These are phyloP conservation scores for Solanum paucissectum DNA, from an alignment of 257 asterid genomes.

Conservation along the genomic window DNA sequence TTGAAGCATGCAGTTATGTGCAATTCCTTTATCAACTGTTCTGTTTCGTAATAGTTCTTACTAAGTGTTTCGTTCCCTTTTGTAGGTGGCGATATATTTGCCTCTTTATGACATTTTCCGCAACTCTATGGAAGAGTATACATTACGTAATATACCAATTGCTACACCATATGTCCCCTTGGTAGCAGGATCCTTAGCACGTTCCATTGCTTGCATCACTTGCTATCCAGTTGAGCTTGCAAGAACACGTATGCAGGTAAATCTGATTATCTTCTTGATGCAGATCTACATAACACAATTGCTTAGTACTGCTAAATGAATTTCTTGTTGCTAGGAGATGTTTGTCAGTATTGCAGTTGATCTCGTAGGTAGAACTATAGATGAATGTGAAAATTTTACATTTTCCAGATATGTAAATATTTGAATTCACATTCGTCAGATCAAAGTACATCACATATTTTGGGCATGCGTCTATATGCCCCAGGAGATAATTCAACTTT, in stretches of 20 bases:
- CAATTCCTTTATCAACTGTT: not conserved
- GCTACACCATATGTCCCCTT: slow-evolving; percentile 59
- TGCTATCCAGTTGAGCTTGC: slow-evolving; percentile 92
- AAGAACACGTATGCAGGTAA: slow-evolving; percentile 94
- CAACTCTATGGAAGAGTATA: slow-evolving; percentile 50
- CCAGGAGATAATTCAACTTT: not conserved
- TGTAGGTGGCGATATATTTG: slow-evolving; percentile 88
- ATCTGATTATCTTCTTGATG: not conserved
- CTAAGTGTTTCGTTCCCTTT: not conserved
- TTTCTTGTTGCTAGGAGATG: not conserved
- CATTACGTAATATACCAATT: slow-evolving; percentile 38
- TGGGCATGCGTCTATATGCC: not conserved
- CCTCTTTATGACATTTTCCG: slow-evolving; percentile 83
- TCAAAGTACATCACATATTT: not conserved
- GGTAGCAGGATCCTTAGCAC: slow-evolving; percentile 79
- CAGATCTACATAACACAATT: not conserved
- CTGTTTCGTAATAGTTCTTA: not conserved
- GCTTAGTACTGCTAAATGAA: not conserved
- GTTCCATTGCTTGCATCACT: slow-evolving; percentile 79
- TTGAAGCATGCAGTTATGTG: not conserved
- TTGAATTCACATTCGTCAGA: not conserved
- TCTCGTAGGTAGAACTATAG: not conserved
- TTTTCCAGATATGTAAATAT: not conserved
- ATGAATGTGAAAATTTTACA: not conserved
- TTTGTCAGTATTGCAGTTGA: not conserved